phyloP scores from a whole-genome alignment of 805 yeast genomes.

The Wickerhamomyces strasburgensis region DNA sequence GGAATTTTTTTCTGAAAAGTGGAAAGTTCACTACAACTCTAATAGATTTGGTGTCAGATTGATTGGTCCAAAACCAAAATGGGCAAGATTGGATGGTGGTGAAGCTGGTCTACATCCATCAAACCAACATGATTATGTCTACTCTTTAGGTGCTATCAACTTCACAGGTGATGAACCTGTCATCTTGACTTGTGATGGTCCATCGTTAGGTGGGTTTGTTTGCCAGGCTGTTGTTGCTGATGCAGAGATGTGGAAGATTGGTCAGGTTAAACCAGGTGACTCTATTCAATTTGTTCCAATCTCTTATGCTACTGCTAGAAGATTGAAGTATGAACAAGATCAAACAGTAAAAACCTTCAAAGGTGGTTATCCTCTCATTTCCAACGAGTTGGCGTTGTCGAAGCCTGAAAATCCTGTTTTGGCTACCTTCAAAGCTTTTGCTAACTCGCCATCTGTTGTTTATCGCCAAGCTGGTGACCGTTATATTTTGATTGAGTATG shows the following conservation, averaged over 20 bases:
- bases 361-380: slow-evolving; percentile 34
- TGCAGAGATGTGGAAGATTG: slow-evolving; percentile 98
- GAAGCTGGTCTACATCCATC: slow-evolving; percentile 98
- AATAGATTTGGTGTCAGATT: slow-evolving; percentile 94
- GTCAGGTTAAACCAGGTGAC: slow-evolving; percentile 97
- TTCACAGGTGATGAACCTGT: slow-evolving; percentile 99
- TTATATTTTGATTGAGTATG: slow-evolving; percentile 87
- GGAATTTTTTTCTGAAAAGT: slow-evolving; percentile 68
- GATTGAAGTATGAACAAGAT: slow-evolving; percentile 60
- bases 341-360: slow-evolving; percentile 36
- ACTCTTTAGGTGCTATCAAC: slow-evolving; percentile 93
- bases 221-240: slow-evolving; percentile 95
- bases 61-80: slow-evolving; percentile 91
- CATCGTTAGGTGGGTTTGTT: slow-evolving; percentile 95
- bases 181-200: slow-evolving; percentile 94
- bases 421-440: slow-evolving; percentile 41
- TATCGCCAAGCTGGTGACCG: slow-evolving; percentile 98
- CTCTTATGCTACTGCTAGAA: slow-evolving; percentile 60
- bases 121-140: slow-evolving; percentile 97
- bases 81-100: slow-evolving; percentile 97
- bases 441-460: slow-evolving; percentile 61
- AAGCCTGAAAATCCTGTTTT: slow-evolving; percentile 69
- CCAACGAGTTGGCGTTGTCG: slow-evolving; percentile 29
- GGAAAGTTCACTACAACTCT: slow-evolving; percentile 97
- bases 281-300: slow-evolving; percentile 75